Evolutionary conservation across 2,329 filamentous ascomycete species (phyloP), one percentile per base, ranked within the genome.

Genomic region (Trichophyton mentagrophytes): DNA sequence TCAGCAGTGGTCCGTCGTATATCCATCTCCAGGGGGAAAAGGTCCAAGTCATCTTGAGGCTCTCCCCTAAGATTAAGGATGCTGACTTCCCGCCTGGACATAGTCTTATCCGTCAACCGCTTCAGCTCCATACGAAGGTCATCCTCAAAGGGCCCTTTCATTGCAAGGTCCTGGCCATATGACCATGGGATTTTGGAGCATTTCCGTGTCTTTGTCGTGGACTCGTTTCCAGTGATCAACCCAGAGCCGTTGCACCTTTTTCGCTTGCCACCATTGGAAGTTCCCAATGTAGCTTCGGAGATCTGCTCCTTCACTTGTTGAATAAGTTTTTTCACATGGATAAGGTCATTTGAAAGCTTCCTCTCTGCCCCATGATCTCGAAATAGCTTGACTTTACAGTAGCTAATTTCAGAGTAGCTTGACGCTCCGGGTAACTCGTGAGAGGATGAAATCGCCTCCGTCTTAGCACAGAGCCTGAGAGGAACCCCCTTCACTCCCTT

Each of bases 401-500:
- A 97, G 73, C 89, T 92, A 22, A 96, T 85, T 53, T 66, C 65
- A 2, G 60, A 57, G 9, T 63, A 27, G 33, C 9, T 17, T 33
- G 33, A 15, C n/a, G 33, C 33, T 15, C 25, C n/a, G 2, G 62
- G 55, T 27, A 38, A 49, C 13, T 68, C 67, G 7, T 17, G 44
- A 47, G 44, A 22, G 0, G 44, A 8, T 47, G 17, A 47, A 9
- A 64, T 27, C 8, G 85, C 74, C 65, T 87, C 87, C 0, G 93
- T 97, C 74, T 97, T 97, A 11, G 91, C 85, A 72, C 92, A 97
- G 0, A 97, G 81, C 60, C 93, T 81, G 3, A 99, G 91, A 0
- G 93, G 92, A 65, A 97, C 96, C 40, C 93, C 93, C 74, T 97
- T 99, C 55, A 99, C 93, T 53, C 93, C 93, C 71, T 99, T 99